A percentile compares a stretch with the other conserved stretches of the same genome.
Conservation (phyloP, 164 flowering plant species). For the Santalum album region DNA sequence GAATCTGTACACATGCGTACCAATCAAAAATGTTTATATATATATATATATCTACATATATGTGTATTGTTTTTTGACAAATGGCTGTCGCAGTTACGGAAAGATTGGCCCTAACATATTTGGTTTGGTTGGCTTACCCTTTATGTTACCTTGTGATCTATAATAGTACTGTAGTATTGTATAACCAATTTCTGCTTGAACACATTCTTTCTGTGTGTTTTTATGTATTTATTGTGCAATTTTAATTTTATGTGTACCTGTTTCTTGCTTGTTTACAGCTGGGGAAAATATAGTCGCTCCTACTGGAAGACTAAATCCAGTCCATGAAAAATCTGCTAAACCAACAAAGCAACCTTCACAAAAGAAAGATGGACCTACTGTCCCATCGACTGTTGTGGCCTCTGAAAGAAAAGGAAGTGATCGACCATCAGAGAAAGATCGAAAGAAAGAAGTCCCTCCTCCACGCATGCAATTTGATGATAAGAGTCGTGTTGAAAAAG, state of each 20-base stretch:
- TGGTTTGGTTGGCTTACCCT: too few relatives aligned
- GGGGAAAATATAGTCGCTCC: constrained; percentile 36
- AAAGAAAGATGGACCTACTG: constrained; percentile 41
- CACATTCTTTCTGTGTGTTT: background rate
- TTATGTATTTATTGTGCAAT: background rate
- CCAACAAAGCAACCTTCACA: constrained; percentile 35
- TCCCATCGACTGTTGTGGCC: constrained; percentile 24
- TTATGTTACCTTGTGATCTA: too few relatives aligned
- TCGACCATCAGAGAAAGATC: constrained; percentile 65
- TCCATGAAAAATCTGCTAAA: constrained; percentile 41
- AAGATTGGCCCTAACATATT: too few relatives aligned
- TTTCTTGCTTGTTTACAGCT: constrained; percentile 17
- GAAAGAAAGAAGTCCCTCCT: constrained; percentile 76
- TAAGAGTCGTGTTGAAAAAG: constrained; percentile 73
- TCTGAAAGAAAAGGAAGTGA: constrained; percentile 60
- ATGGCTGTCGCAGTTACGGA: too few relatives aligned
- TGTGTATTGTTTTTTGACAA: too few relatives aligned
- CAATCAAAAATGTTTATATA: too few relatives aligned
- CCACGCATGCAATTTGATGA: constrained; percentile 84
- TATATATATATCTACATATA: too few relatives aligned
- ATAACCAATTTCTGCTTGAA: too few relatives aligned
- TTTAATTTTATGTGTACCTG: background rate
- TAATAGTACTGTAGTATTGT: too few relatives aligned
- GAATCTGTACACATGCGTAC: too few relatives aligned
- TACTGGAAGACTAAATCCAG: constrained; percentile 24